phyloP scores from a whole-genome alignment of 73 alveolate species.

The Paramecium sexaurelia region DNA sequence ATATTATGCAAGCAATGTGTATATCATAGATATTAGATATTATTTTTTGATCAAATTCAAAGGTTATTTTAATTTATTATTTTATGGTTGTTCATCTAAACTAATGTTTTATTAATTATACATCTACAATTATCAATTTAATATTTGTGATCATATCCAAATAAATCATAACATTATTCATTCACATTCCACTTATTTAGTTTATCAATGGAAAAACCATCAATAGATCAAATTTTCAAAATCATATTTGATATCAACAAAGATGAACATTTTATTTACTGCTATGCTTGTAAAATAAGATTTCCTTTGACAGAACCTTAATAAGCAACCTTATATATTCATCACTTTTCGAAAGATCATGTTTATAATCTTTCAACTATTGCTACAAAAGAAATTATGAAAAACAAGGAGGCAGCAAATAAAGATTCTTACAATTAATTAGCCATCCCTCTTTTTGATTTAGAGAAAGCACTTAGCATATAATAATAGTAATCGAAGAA shows the following conservation, averaged over 20 bases:
- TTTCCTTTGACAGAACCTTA: background rate
- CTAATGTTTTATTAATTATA: background rate
- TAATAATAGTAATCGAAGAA: background rate
- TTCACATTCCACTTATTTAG: background rate
- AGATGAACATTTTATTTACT: background rate
- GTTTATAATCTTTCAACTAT: background rate
- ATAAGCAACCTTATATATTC: background rate
- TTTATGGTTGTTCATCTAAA: background rate
- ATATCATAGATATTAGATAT: slow-evolving; percentile 59
- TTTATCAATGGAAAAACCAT: background rate
- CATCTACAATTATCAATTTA: background rate
- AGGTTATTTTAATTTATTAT: background rate
- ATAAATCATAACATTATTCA: background rate
- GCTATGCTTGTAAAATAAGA: background rate
- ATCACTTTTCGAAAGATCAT: background rate
- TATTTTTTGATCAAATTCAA: background rate
- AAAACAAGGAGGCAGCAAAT: background rate
- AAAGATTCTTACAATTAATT: background rate
- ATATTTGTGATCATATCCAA: background rate
- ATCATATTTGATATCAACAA: background rate
- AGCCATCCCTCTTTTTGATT: background rate
- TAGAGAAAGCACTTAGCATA: background rate
- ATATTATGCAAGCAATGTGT: background rate
- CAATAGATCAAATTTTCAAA: background rate
- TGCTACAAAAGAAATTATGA: background rate